Conservation (phyloP, 1,284 basidiomycete genomes). For the Papiliotrema nemorosa region DNA sequence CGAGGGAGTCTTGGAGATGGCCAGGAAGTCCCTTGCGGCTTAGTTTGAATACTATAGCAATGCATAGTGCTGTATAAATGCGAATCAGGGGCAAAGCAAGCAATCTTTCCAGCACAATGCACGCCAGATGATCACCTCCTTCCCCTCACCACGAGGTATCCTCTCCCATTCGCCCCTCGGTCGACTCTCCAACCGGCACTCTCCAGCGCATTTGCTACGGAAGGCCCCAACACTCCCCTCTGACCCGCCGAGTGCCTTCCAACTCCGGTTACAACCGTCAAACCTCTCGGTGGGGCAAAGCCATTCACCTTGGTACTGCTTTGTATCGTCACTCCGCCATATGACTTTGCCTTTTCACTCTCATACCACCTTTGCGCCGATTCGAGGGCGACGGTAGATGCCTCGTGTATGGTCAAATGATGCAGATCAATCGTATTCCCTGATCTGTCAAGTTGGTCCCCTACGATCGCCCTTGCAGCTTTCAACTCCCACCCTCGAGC, state of each 20-base stretch:
- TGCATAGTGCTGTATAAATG: neutral
- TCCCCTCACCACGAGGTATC: slow-evolving; percentile 40
- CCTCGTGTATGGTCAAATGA: slow-evolving; percentile 40
- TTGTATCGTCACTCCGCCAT: slow-evolving; percentile 64
- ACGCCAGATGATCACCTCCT: slow-evolving; percentile 11
- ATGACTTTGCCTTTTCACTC: slow-evolving; percentile 63
- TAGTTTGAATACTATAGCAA: neutral
- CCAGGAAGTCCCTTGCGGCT: slow-evolving; percentile 58
- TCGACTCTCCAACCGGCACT: slow-evolving; percentile 41
- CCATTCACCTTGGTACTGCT: neutral
- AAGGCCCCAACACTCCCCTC: slow-evolving; percentile 42
- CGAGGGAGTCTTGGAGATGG: slow-evolving; percentile 80
- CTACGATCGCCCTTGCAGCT: slow-evolving; percentile 39
- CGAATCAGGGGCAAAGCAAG: too few species aligned
- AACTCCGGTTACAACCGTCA: slow-evolving; percentile 42
- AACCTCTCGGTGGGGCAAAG: slow-evolving; percentile 3
- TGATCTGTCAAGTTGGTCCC: slow-evolving; percentile 20
- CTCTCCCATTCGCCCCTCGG: slow-evolving; percentile 27
- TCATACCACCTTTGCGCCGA: slow-evolving; percentile 49
- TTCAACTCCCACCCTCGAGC: slow-evolving; percentile 38
- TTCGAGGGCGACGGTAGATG: slow-evolving; percentile 31
- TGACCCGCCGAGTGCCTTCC: slow-evolving; percentile 42
- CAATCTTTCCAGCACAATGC: too few species aligned
- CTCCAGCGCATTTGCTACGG: slow-evolving; percentile 34
- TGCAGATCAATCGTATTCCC: slow-evolving; percentile 37